Percentiles rank a stretch among this genome's conserved stretches.
phyloP scores from a whole-genome alignment of 352 stramenopile species.

The Phytophthora lateralis region DNA sequence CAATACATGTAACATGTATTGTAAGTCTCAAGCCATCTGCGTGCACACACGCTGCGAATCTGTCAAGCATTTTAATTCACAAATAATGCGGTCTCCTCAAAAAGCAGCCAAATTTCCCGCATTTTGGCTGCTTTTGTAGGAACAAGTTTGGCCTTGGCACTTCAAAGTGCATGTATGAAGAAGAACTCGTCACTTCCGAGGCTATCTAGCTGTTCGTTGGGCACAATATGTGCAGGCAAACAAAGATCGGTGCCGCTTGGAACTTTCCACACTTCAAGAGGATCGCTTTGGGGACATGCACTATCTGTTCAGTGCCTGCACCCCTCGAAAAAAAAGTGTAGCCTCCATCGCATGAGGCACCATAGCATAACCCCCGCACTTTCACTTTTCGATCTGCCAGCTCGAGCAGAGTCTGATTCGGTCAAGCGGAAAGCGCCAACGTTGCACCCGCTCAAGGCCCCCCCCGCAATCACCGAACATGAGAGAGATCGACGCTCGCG shows the following conservation, averaged over 20 bases:
- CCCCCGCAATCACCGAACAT: no score
- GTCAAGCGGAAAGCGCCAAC: not conserved
- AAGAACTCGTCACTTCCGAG: no score
- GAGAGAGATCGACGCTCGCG: constrained; percentile 44
- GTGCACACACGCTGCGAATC: constrained; percentile 2
- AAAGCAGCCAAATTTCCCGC: constrained; percentile 1
- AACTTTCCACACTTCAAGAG: not conserved
- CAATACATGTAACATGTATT: no score
- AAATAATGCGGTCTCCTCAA: no score
- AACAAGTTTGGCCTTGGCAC: no score
- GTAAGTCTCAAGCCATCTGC: not conserved
- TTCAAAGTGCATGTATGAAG: not conserved
- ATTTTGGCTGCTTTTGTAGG: not conserved
- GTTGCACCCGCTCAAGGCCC: no score
- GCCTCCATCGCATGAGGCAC: not conserved
- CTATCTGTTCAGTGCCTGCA: constrained; percentile 1
- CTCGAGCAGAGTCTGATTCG: constrained; percentile 8
- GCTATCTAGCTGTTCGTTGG: no score
- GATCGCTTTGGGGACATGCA: not conserved
- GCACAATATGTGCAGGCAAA: no score
- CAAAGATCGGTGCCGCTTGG: no score
- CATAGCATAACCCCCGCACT: not conserved
- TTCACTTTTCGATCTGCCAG: constrained; percentile 27
- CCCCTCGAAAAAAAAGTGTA: not conserved
- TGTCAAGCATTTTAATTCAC: not conserved